phyloP scores from a whole-genome alignment of 2,329 filamentous ascomycete species.

The Epichloe scottii region DNA sequence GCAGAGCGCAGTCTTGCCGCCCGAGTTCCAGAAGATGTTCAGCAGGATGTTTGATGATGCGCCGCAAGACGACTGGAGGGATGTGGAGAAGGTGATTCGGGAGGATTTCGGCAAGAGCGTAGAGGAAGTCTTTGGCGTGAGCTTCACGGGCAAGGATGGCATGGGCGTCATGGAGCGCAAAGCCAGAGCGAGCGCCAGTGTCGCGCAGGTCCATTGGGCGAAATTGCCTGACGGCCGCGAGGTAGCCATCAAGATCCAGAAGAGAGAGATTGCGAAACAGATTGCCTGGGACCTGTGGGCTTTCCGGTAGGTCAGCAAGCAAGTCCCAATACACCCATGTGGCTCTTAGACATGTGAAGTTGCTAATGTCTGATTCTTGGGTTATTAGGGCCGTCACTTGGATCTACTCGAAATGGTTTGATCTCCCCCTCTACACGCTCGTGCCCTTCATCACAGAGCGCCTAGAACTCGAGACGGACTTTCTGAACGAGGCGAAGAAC shows the following conservation, averaged over 20 bases:
- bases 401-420: slow-evolving; percentile 78
- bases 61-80: slow-evolving; percentile 79
- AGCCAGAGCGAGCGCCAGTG: slow-evolving; percentile 68
- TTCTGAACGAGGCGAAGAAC: slow-evolving; percentile 82
- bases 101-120: slow-evolving; percentile 80
- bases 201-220: slow-evolving; percentile 96
- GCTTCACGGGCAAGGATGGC: slow-evolving; percentile 60
- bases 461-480: slow-evolving; percentile 88
- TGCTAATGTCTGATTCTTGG: neutral
- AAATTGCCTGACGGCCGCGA: slow-evolving; percentile 73
- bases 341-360: neutral
- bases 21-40: slow-evolving; percentile 95
- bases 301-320: slow-evolving; percentile 52
- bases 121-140: slow-evolving; percentile 87
- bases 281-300: slow-evolving; percentile 93
- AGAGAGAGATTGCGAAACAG: slow-evolving; percentile 82
- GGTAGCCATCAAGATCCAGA: slow-evolving; percentile 94
- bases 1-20: slow-evolving; percentile 88
- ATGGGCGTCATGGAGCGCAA: slow-evolving; percentile 49
- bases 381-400: slow-evolving; percentile 57
- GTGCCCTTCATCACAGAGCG: slow-evolving; percentile 90
- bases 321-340: neutral
- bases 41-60: slow-evolving; percentile 95
- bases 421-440: slow-evolving; percentile 81
- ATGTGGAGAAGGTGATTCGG: slow-evolving; percentile 71